Base-by-base conservation (phyloP, 2,329 filamentous ascomycete species). In the Plenodomus tracheiphilus region DNA sequence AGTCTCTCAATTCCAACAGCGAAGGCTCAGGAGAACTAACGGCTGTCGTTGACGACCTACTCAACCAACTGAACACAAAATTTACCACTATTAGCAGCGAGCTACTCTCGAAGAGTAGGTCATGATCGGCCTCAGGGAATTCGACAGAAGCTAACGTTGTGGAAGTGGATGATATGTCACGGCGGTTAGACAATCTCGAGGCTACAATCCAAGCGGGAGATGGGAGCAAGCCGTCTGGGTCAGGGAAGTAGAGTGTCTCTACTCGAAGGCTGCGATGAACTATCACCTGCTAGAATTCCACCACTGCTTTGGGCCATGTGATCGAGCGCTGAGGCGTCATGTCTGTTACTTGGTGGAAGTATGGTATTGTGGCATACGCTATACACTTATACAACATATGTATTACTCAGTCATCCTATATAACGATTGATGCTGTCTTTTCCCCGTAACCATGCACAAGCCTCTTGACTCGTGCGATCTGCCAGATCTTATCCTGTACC, bases 81-180 rank as follows among this genome's bases (percentile, higher is more conserved):
- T 96, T 96, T 71, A 86, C 88, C 17, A 84, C 83, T 11, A 85
- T 96, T 4, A 95, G 90, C 8, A 87, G 85, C 51, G 92, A 96
- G 74, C 87, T 97, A 50, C 90, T 96, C 62, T 83, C 87, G 32
- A 96, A 96, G 75, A 89, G 91, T 96, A 73, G 86, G 77, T 10
- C 25, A 37, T 4, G 18, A 47, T n/a, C 40, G 16, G 17, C 10
- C 3, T 7, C 2, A 0, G 2, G 1, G 7, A n/a, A n/a, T n/a
- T 15, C 9, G 9, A 1, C 13, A 8, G 34, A 18, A 21, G 36
- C 43, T 55, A 8, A 51, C 8, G 7, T 22, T 6, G 17, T 2
- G 16, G 20, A 32, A 96, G 91, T 97, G 88, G 92, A 96, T 67
- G 91, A 96, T 56, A 96, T 97, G 91, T 88, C 89, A 13, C 81